phyloP scores from a whole-genome alignment of 257 asterid genomes.

The Solanum chaucha region DNA sequence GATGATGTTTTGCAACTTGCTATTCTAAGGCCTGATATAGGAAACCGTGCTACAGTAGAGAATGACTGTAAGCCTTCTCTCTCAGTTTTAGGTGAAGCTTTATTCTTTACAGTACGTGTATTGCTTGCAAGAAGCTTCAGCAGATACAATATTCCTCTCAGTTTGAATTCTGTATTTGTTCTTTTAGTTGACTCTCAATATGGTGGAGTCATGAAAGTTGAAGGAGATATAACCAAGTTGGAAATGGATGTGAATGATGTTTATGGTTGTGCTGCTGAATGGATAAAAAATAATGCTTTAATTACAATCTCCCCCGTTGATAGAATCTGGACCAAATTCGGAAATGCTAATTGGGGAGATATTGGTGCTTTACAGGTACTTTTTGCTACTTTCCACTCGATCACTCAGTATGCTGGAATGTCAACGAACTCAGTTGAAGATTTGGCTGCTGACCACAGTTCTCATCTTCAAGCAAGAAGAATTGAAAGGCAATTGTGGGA shows the following conservation, averaged over 20 bases:
- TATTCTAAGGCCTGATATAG: constrained; percentile 57
- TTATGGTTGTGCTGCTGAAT: constrained; percentile 74
- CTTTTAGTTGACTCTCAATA: constrained; percentile 74
- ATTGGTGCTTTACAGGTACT: constrained; percentile 88
- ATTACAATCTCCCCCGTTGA: constrained; percentile 70
- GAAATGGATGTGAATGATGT: constrained; percentile 56
- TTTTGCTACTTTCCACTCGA: constrained; percentile 79
- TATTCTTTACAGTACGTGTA: constrained; percentile 78
- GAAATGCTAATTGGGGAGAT: constrained; percentile 97
- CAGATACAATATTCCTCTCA: constrained; percentile 60
- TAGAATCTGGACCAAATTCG: constrained; percentile 94
- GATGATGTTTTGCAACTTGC: constrained; percentile 85
- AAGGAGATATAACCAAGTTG: constrained; percentile 80
- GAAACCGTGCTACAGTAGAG: constrained; percentile 29
- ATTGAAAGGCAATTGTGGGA: constrained; percentile 66
- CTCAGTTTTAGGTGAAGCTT: constrained; percentile 53
- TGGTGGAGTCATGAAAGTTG: constrained; percentile 80
- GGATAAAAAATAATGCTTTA: constrained; percentile 60
- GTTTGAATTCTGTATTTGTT: constrained; percentile 55
- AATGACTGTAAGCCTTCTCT: constrained; percentile 34
- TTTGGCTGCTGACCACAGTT: constrained; percentile 87
- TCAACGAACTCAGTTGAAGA: constrained; percentile 76
- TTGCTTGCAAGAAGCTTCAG: constrained; percentile 78
- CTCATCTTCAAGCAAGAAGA: constrained; percentile 84
- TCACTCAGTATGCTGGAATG: constrained; percentile 64